These are phyloP conservation scores for Lactarius quietus DNA, from an alignment of 768 basidiomycete genomes.

Conservation along the genomic window DNA sequence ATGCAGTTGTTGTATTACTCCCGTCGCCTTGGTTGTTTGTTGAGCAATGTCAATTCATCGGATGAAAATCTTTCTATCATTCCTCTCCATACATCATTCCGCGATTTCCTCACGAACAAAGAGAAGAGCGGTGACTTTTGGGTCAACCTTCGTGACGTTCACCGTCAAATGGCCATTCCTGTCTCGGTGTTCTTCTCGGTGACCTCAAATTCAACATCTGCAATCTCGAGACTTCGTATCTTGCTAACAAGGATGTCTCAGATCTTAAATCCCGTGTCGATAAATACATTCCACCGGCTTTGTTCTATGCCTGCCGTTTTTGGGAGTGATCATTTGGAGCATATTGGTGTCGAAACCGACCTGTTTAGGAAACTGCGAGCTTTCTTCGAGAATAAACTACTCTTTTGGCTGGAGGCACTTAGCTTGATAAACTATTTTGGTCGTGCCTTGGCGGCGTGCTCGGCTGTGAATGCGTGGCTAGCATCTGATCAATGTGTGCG, in stretches of 20 bases:
- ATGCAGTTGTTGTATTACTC: not conserved
- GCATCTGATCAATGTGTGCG: not conserved
- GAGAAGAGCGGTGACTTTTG: not conserved
- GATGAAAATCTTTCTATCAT: not conserved
- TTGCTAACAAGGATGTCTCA: not conserved
- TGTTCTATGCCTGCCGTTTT: not conserved
- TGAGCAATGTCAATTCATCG: not conserved
- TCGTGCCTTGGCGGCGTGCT: not conserved
- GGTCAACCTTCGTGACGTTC: not conserved
- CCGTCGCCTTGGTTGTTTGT: not conserved
- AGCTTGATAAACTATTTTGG: not conserved
- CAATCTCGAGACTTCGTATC: not conserved
- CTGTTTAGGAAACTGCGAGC: not conserved
- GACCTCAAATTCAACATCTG: slow-evolving; percentile 1
- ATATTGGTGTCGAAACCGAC: not conserved
- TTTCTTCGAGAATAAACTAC: not conserved
- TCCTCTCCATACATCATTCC: not conserved
- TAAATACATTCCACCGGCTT: not conserved
- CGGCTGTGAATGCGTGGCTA: not conserved
- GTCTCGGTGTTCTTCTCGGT: not conserved
- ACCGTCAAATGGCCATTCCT: slow-evolving; percentile 4
- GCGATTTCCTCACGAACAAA: not conserved
- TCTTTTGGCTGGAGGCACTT: slow-evolving; percentile 6
- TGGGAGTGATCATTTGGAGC: slow-evolving; percentile 1
- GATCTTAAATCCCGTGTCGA: not conserved